phyloP scores from a whole-genome alignment of 169 alveolate species.

The Plasmodium vivax region DNA sequence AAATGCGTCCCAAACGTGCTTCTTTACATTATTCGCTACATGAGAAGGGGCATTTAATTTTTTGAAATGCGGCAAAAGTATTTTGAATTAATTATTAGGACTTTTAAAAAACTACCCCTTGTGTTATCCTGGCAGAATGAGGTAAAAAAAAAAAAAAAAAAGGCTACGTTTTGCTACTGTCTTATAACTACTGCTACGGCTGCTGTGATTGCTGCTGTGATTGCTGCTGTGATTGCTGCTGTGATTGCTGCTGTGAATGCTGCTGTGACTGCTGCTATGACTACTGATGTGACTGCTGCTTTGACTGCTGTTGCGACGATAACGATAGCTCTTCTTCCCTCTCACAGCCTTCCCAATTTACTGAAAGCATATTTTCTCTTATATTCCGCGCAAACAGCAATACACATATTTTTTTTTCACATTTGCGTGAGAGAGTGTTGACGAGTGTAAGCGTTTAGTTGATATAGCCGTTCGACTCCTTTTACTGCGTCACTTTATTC shows the following conservation, averaged over 20 bases:
- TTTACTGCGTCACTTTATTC: neutral
- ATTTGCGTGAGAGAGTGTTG: neutral
- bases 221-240: neutral
- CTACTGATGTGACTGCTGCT: neutral
- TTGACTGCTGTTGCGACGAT: neutral
- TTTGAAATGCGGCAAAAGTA: neutral
- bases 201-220: neutral
- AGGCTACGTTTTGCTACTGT: slow-evolving; percentile 11
- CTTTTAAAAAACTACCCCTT: neutral
- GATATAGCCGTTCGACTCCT: neutral
- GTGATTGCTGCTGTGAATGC: neutral
- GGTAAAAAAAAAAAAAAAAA: slow-evolving; percentile 12
- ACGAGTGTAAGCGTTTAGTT: neutral
- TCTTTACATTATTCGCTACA: slow-evolving; percentile 6
- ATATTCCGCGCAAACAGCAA: slow-evolving; percentile 12
- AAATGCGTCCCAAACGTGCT: neutral
- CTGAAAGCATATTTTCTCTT: slow-evolving; percentile 45
- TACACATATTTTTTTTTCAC: slow-evolving; percentile 34
- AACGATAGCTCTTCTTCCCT: slow-evolving; percentile 9
- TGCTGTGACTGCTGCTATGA: neutral
- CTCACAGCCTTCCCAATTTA: slow-evolving; percentile 20
- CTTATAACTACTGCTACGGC: slow-evolving; percentile 1
- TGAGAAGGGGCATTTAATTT: neutral
- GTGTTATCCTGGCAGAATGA: neutral
- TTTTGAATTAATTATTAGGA: neutral